Conservation (phyloP, 345 rosid genomes). For the Firmiana major region DNA sequence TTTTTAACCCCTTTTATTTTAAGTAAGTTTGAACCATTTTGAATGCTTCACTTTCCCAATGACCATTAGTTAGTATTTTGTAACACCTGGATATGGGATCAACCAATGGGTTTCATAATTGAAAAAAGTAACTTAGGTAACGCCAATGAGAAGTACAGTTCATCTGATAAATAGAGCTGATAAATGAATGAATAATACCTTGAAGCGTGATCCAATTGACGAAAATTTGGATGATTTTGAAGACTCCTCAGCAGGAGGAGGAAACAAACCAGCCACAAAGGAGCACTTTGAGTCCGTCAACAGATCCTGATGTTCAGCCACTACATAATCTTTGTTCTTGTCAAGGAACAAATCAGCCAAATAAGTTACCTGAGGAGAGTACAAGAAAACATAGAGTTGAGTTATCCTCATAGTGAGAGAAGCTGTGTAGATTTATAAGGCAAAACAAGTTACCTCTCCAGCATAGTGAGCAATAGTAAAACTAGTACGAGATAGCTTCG, state of each 20-base stretch:
- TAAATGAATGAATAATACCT: conserved; percentile 42
- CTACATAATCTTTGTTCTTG: conserved; percentile 99
- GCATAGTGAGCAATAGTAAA: conserved; percentile 97
- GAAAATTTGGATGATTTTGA: conserved; percentile 97
- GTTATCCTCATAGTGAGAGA: background rate
- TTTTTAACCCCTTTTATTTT: background rate
- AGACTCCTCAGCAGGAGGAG: conserved; percentile 83
- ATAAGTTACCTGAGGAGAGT: conserved; percentile 64
- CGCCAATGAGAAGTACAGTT: background rate
- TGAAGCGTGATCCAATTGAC: conserved; percentile 95
- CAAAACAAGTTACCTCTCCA: conserved; percentile 71
- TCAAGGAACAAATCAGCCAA: conserved; percentile 93
- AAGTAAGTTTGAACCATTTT: background rate
- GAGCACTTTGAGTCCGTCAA: conserved; percentile 71
- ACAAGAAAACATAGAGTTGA: conserved; percentile 15
- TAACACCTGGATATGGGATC: background rate
- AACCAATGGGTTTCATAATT: background rate
- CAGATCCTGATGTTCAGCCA: conserved; percentile 98
- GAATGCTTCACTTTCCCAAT: background rate
- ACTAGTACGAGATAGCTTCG: conserved; percentile 96
- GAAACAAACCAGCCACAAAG: conserved; percentile 78
- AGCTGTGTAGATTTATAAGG: conserved; percentile 12
- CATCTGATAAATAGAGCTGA: background rate
- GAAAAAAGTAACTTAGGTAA: background rate
- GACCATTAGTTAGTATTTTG: background rate